Conservation (phyloP, 2,329 filamentous ascomycete genomes). For the Monosporascus sp. region DNA sequence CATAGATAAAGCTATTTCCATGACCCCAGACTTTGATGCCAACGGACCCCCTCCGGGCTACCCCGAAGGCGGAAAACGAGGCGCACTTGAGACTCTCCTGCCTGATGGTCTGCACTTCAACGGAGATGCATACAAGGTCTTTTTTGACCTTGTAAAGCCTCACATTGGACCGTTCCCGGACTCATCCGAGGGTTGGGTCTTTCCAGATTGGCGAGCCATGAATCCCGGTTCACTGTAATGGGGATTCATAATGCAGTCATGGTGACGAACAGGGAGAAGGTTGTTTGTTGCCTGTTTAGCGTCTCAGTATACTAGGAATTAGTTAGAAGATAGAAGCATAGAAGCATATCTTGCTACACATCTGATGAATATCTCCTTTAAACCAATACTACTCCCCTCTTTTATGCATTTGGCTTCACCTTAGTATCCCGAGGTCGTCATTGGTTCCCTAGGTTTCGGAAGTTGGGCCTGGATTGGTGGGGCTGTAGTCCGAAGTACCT, state of each 20-base stretch:
- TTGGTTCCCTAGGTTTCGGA: too few relatives aligned
- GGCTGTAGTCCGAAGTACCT: too few relatives aligned
- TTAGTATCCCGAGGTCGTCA: background rate
- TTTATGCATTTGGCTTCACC: background rate
- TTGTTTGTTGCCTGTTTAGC: too few relatives aligned
- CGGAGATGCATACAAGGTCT: conserved; percentile 46
- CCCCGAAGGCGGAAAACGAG: conserved; percentile 42
- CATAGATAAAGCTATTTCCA: conserved; percentile 62
- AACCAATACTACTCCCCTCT: background rate
- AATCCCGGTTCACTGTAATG: conserved; percentile 15
- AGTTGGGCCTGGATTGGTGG: too few relatives aligned
- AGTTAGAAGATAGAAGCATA: too few relatives aligned
- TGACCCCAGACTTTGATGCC: conserved; percentile 50
- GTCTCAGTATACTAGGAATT: background rate
- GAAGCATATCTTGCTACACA: background rate
- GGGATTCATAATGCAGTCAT: too few relatives aligned
- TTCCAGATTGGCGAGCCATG: conserved; percentile 42
- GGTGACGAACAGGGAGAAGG: too few relatives aligned
- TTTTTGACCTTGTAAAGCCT: conserved; percentile 43
- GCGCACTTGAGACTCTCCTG: conserved; percentile 47
- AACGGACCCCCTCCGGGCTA: conserved; percentile 44
- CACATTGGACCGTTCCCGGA: conserved; percentile 39
- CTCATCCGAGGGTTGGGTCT: conserved; percentile 30
- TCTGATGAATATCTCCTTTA: background rate
- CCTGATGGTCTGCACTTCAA: conserved; percentile 55